Percentiles rank a stretch among this genome's conserved stretches.
Evolutionary conservation across 306 rosid species (phyloP).

Genomic region (Cajanus cajan): DNA sequence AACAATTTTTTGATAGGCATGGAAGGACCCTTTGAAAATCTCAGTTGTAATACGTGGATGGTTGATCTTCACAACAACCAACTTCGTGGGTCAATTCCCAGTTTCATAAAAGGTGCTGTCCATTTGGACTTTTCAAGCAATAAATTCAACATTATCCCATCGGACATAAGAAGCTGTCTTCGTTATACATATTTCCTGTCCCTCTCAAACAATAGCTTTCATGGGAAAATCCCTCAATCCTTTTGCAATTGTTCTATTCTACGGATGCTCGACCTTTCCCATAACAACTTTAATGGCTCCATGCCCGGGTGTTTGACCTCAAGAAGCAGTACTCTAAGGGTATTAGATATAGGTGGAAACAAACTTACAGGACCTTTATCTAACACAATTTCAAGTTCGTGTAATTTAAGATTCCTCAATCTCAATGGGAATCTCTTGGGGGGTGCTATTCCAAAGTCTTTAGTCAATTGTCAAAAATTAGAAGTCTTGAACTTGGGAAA

Average conservation of each 20-base stretch:
- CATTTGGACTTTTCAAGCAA: slow-evolving; percentile 42
- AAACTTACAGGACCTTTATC: slow-evolving; percentile 6
- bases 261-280: slow-evolving; percentile 36
- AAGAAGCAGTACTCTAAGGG: background rate
- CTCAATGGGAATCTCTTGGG: background rate
- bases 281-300: background rate
- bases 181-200: background rate
- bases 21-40: slow-evolving; percentile 1
- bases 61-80: slow-evolving; percentile 44
- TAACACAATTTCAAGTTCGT: background rate
- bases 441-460: background rate
- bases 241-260: background rate
- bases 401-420: slow-evolving; percentile 2
- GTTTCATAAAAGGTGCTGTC: background rate
- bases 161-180: background rate
- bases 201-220: slow-evolving; percentile 7
- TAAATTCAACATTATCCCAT: slow-evolving; percentile 32
- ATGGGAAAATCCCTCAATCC: slow-evolving; percentile 19
- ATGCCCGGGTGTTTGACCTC: slow-evolving; percentile 28
- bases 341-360: slow-evolving; percentile 23
- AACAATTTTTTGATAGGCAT: slow-evolving; percentile 23
- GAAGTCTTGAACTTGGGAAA: slow-evolving; percentile 21
- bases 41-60: background rate
- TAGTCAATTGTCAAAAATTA: background rate
- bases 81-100: slow-evolving; percentile 21